Conservation (phyloP, 2,329 filamentous ascomycete genomes). For the Paracoccidioides lutzii region DNA sequence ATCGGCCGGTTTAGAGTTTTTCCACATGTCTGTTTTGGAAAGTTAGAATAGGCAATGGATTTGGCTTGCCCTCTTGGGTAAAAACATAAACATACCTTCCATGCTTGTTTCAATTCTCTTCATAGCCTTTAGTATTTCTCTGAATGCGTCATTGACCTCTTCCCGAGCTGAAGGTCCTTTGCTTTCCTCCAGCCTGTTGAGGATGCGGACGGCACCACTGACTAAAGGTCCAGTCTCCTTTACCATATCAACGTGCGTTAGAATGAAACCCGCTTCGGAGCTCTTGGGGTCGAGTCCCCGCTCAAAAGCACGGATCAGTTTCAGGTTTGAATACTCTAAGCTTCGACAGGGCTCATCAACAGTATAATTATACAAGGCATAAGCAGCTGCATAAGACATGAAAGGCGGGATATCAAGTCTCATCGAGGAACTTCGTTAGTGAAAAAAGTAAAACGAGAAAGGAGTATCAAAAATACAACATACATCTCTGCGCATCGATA, state of each 20-base stretch:
- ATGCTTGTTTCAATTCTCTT: conserved; percentile 63
- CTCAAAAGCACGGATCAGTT: conserved; percentile 83
- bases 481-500: conserved; percentile 75
- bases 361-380: conserved; percentile 51
- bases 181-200: conserved; percentile 43
- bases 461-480: conserved; percentile 29
- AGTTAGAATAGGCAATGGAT: background rate
- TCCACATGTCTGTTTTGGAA: conserved; percentile 59
- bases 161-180: conserved; percentile 33
- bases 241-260: conserved; percentile 94
- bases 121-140: conserved; percentile 50
- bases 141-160: conserved; percentile 52
- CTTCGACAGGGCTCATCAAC: conserved; percentile 44
- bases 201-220: conserved; percentile 53
- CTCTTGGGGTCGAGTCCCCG: conserved; percentile 72
- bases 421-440: conserved; percentile 4
- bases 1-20: conserved; percentile 65
- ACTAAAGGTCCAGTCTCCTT: conserved; percentile 69
- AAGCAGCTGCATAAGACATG: conserved; percentile 66
- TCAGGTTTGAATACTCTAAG: conserved; percentile 50
- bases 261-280: conserved; percentile 90
- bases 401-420: conserved; percentile 72
- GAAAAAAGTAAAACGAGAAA: conserved; percentile 10
- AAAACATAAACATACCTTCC: conserved; percentile 44
- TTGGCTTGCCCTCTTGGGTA: background rate